Conservation (phyloP, 1,139 yeast species). For the Dujonia santamariae region DNA sequence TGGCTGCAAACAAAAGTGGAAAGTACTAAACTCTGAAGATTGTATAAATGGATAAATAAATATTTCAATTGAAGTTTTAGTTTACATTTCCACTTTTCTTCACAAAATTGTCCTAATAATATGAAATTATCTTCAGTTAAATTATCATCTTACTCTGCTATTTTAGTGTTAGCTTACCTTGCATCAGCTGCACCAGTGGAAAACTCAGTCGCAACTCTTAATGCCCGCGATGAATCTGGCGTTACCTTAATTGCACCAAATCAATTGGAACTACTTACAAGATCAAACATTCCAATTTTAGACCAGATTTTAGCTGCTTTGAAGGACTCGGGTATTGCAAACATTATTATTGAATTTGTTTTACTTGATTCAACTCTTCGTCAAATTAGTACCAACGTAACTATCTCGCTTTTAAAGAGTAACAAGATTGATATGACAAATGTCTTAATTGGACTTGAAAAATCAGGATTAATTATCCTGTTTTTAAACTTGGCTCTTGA, state of each 20-base stretch:
- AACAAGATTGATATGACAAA: slow-evolving; percentile 23
- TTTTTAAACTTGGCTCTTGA: slow-evolving; percentile 21
- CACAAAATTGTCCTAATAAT: too few species aligned
- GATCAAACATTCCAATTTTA: slow-evolving; percentile 21
- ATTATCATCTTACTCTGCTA: too few species aligned
- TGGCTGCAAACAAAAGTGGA: too few species aligned
- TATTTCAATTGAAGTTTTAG: too few species aligned
- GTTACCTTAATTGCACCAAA: background rate
- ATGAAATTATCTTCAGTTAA: too few species aligned
- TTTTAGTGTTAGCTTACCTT: too few species aligned
- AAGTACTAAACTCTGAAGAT: too few species aligned
- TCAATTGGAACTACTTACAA: slow-evolving; percentile 10
- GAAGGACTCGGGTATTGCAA: slow-evolving; percentile 22
- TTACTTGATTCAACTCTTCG: slow-evolving; percentile 23
- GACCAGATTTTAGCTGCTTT: slow-evolving; percentile 22
- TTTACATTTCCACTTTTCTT: too few species aligned
- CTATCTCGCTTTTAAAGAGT: slow-evolving; percentile 20
- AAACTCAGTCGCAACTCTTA: too few species aligned
- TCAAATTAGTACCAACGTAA: slow-evolving; percentile 20
- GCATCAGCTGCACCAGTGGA: too few species aligned
- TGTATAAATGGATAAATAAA: too few species aligned
- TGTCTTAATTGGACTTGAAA: slow-evolving; percentile 24
- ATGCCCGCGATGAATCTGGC: too few species aligned
- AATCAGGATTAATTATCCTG: slow-evolving; percentile 28
- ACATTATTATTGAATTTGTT: slow-evolving; percentile 22